Percentiles rank a stretch among this genome's conserved stretches.
These are phyloP conservation scores for Copromyces sp. DNA, from an alignment of 495 filamentous ascomycete species.

Conservation along the genomic window DNA sequence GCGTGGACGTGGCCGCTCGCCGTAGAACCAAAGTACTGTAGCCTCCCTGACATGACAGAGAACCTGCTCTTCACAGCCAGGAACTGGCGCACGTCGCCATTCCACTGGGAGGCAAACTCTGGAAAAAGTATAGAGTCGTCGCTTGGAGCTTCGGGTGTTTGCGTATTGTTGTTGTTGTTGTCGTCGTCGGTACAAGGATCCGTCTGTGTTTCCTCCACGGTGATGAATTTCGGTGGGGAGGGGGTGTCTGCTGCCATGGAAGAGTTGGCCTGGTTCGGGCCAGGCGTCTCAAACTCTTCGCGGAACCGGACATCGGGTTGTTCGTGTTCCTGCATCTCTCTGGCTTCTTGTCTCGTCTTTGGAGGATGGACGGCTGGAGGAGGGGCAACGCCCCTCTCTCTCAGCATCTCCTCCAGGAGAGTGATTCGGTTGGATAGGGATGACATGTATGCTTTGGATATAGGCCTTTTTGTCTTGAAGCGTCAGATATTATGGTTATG, in stretches of 20 bases:
- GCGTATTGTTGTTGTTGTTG: neutral
- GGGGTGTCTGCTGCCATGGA: slow-evolving; percentile 11
- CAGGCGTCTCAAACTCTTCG: slow-evolving; percentile 5
- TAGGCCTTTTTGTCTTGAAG: slow-evolving; percentile 27
- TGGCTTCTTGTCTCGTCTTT: slow-evolving; percentile 35
- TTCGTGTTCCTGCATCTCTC: slow-evolving; percentile 10
- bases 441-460: slow-evolving; percentile 48
- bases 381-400: slow-evolving; percentile 35
- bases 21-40: slow-evolving; percentile 40
- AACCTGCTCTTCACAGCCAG: slow-evolving; percentile 33
- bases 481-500: neutral
- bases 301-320: slow-evolving; percentile 2
- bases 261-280: slow-evolving; percentile 8
- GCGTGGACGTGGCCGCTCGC: slow-evolving; percentile 30
- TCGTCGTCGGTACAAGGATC: slow-evolving; percentile 8
- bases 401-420: slow-evolving; percentile 39
- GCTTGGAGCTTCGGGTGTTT: slow-evolving; percentile 1
- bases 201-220: slow-evolving; percentile 16
- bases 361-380: slow-evolving; percentile 44
- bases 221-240: slow-evolving; percentile 21
- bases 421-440: slow-evolving; percentile 42
- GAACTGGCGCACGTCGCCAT: slow-evolving; percentile 31
- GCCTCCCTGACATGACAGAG: slow-evolving; percentile 31
- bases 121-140: slow-evolving; percentile 19
- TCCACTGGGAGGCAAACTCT: slow-evolving; percentile 24